phyloP scores from a whole-genome alignment of 352 stramenopile genomes.

The Phytophthora vignae region DNA sequence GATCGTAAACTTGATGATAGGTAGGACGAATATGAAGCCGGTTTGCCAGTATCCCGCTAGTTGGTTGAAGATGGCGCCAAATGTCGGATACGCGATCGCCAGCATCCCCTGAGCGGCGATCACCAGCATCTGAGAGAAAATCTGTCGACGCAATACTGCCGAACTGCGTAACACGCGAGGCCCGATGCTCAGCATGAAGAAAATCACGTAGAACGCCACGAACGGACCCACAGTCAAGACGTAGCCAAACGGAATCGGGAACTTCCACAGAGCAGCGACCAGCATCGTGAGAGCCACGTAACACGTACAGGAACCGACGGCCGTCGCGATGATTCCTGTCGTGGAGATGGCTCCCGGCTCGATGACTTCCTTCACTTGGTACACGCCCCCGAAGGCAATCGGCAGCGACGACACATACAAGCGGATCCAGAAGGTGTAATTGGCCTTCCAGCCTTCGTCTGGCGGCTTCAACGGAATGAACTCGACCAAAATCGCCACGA shows the following conservation, averaged over 20 bases:
- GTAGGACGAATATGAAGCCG: background rate
- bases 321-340: slow-evolving; percentile 6
- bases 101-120: slow-evolving; percentile 12
- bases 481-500: slow-evolving; percentile 26
- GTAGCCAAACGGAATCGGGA: slow-evolving; percentile 29
- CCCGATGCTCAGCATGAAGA: no score
- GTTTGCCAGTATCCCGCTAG: background rate
- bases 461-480: slow-evolving; percentile 36
- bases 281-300: slow-evolving; percentile 22
- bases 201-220: background rate
- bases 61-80: slow-evolving; percentile 9
- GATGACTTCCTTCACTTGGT: slow-evolving; percentile 28
- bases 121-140: background rate
- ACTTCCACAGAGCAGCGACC: slow-evolving; percentile 27
- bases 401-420: slow-evolving; percentile 21
- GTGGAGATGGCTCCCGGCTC: slow-evolving; percentile 5
- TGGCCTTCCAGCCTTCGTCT: slow-evolving; percentile 23
- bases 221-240: slow-evolving; percentile 26
- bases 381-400: slow-evolving; percentile 11
- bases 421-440: slow-evolving; percentile 37
- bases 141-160: background rate
- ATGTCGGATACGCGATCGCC: slow-evolving; percentile 11
- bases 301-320: slow-evolving; percentile 10
- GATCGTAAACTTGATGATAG: slow-evolving; percentile 21
- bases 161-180: no score